Conservation (phyloP, 2,329 filamentous ascomycete genomes). For the Xylariaceae sp. region DNA sequence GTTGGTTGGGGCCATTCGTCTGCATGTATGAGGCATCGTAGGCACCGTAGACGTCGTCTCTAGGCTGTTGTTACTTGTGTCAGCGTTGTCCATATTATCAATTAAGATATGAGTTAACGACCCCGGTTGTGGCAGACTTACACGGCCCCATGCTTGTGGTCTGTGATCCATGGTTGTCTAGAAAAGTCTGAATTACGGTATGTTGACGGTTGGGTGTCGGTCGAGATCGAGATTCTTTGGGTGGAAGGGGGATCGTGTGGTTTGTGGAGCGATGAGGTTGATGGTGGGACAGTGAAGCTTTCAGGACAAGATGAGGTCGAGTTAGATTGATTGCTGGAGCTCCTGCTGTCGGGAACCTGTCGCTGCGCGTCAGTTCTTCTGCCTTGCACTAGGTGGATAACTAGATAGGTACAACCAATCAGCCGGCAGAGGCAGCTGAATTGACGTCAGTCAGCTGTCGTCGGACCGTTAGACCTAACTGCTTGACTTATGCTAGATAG, state of each 20-base stretch:
- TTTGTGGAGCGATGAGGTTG: slow-evolving; percentile 7
- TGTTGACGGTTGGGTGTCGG: neutral
- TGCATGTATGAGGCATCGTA: slow-evolving; percentile 87
- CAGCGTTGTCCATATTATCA: slow-evolving; percentile 5
- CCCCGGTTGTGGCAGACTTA: slow-evolving; percentile 36
- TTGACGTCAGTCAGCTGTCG: neutral
- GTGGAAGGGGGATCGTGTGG: slow-evolving; percentile 14
- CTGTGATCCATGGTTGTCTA: slow-evolving; percentile 58
- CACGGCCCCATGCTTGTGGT: slow-evolving; percentile 67
- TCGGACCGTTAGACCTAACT: too few relatives aligned
- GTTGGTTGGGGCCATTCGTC: slow-evolving; percentile 63
- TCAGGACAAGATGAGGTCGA: slow-evolving; percentile 7
- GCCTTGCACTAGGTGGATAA: slow-evolving; percentile 11
- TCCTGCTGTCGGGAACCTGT: slow-evolving; percentile 15
- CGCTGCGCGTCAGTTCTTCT: slow-evolving; percentile 27
- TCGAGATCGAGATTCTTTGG: neutral
- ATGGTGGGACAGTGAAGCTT: slow-evolving; percentile 12
- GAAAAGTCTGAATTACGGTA: slow-evolving; percentile 6
- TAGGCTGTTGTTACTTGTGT: slow-evolving; percentile 56
- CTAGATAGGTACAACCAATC: neutral
- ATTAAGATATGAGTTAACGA: neutral
- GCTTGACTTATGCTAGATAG: too few relatives aligned
- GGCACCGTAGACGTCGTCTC: slow-evolving; percentile 92
- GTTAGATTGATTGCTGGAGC: slow-evolving; percentile 13
- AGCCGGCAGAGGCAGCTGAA: neutral